Evolutionary conservation across 257 asterid genomes (phyloP).

Genomic region (Cruciata laevipes): DNA sequence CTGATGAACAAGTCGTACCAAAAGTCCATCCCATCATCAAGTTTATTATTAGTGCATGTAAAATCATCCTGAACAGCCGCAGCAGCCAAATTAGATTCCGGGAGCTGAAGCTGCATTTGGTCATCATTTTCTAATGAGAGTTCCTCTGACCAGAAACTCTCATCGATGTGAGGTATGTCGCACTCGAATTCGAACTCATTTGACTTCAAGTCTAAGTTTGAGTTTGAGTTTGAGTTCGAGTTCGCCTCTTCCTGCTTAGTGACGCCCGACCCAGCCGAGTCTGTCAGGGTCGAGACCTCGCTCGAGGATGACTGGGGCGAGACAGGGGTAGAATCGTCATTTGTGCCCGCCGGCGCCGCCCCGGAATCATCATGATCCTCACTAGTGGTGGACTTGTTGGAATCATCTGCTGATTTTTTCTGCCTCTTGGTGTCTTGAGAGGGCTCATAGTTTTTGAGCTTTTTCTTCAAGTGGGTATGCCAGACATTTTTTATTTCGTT

Average conservation of each 20-base stretch:
- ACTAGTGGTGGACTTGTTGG: background rate
- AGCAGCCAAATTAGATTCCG: slow-evolving; percentile 15
- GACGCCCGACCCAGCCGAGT: slow-evolving; percentile 10
- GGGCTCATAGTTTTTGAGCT: slow-evolving; percentile 27
- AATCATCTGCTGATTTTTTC: background rate
- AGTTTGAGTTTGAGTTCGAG: slow-evolving; percentile 15
- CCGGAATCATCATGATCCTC: background rate
- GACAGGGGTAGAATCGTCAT: slow-evolving; percentile 12
- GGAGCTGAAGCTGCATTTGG: slow-evolving; percentile 13
- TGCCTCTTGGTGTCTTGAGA: slow-evolving; percentile 35
- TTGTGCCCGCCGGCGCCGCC: background rate
- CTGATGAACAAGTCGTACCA: slow-evolving; percentile 69
- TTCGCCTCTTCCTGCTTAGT: slow-evolving; percentile 40
- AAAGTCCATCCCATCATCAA: slow-evolving; percentile 46
- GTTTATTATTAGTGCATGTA: background rate
- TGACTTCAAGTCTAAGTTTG: too few relatives aligned
- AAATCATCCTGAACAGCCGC: background rate
- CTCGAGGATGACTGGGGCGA: slow-evolving; percentile 48
- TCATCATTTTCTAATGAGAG: slow-evolving; percentile 15
- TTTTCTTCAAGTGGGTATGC: slow-evolving; percentile 85
- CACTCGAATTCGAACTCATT: slow-evolving; percentile 14
- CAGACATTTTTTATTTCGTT: slow-evolving; percentile 86
- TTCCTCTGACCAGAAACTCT: slow-evolving; percentile 63
- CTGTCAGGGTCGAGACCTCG: slow-evolving; percentile 54
- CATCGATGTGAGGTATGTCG: slow-evolving; percentile 46